phyloP scores from a whole-genome alignment of 2,329 filamentous ascomycete genomes.

The Ciborinia camelliae region DNA sequence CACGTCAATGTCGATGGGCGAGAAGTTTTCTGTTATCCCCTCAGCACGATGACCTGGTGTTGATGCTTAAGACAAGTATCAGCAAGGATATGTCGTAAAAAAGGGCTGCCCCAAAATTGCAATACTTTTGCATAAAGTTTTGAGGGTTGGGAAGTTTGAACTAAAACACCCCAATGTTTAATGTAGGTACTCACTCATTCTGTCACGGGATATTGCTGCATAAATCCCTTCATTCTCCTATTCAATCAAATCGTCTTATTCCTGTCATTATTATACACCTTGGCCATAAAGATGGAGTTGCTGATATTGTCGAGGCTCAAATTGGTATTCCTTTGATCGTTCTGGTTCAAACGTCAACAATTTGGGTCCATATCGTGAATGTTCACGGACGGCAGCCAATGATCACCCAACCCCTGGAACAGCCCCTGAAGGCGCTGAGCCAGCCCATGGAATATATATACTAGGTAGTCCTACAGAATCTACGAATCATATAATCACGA shows the following conservation, averaged over 20 bases:
- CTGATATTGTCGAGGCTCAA: conserved; percentile 1
- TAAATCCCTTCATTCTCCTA: conserved; percentile 11
- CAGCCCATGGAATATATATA: neutral
- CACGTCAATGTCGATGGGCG: conserved; percentile 33
- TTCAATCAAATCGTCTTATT: neutral
- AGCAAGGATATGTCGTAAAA: conserved; percentile 27
- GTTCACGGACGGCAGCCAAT: conserved; percentile 14
- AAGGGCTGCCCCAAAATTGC: neutral
- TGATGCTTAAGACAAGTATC: conserved; percentile 30
- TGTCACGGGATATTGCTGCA: conserved; percentile 9
- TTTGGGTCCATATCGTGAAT: conserved; percentile 15
- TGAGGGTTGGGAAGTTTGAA: conserved; percentile 14
- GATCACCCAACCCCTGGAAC: neutral
- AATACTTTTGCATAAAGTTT: conserved; percentile 5
- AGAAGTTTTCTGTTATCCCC: conserved; percentile 29
- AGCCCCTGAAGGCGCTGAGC: conserved; percentile 3
- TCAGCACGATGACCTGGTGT: conserved; percentile 32
- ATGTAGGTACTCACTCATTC: conserved; percentile 20
- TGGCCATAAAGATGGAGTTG: neutral
- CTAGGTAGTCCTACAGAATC: neutral
- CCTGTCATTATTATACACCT: neutral
- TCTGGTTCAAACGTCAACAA: neutral
- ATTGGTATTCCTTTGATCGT: neutral
- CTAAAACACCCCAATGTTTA: conserved; percentile 5
- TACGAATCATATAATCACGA: neutral